Base-by-base conservation (phyloP, 2,329 filamentous ascomycete species). In the Pyrenophora teres region DNA sequence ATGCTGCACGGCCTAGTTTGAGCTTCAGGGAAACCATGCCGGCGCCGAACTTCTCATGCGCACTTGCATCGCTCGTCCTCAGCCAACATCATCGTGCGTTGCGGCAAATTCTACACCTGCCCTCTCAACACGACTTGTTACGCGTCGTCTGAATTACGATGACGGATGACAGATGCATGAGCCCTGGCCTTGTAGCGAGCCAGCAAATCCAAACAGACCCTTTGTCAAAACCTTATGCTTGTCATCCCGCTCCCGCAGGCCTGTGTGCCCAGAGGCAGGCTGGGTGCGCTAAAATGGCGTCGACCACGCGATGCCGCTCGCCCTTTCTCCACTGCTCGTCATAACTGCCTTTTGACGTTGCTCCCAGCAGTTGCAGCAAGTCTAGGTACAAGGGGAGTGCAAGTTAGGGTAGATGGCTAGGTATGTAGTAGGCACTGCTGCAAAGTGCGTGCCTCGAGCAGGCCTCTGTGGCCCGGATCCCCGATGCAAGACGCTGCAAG, bases 201-300 rank as follows among this genome's bases (percentile, higher is more conserved):
- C 57, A 57, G 57, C 54, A 49, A 54, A 46, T 59, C 40, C 49
- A 53, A 50, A 55, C 47, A 62, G 62, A 68, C 67, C 65, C 63
- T 69, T 65, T 69, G 52, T 54, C 45, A 60, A 68, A 69, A 71
- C 63, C 56, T 69, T 71, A 73, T 73, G 70, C 69, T 63, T 64
- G 70, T 72, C 70, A 72, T 69, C 64, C 64, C 64, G 64, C 65
- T 73, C 70, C 68, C 70, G 69, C 67, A 65, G 58, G 62, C 62
- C 63, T 66, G 57, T 62, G 59, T 64, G 52, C 53, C 49, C 50
- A 59, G 54, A 59, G 55, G 54, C 60, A 59, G 51, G 60, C 60
- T 62, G 55, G 55, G 33, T 54, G 57, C 63, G 50, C 64, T 64
- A 67, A 56, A 57, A 55, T 62, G 62, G 59, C 54, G 57, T 64